Conservation (phyloP, 2,329 filamentous ascomycete species). For the Neofusicoccum cordaticola region DNA sequence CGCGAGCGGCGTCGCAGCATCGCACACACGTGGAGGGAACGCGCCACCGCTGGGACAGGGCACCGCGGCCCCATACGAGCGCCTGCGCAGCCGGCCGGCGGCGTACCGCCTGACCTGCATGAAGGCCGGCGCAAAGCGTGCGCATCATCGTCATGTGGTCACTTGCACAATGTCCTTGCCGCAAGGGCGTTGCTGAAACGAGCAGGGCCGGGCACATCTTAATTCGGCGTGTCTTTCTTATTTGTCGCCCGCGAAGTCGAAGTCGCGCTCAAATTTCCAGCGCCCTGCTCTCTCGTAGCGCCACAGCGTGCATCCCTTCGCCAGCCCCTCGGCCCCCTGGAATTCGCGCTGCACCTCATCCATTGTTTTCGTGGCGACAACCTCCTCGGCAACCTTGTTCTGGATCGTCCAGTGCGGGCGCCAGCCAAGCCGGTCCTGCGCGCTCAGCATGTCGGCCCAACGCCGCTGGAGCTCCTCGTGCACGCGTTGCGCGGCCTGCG, state of each 20-base stretch:
- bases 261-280: constrained; percentile 40
- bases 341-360: constrained; percentile 33
- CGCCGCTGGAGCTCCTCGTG: constrained; percentile 33
- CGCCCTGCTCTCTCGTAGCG: constrained; percentile 38
- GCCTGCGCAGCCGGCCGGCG: neutral
- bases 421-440: constrained; percentile 42
- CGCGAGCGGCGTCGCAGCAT: constrained; percentile 4
- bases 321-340: constrained; percentile 34
- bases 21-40: constrained; percentile 8
- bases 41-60: neutral
- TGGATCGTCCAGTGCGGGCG: constrained; percentile 46
- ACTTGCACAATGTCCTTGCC: constrained; percentile 1
- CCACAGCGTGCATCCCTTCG: constrained; percentile 41
- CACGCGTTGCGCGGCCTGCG: constrained; percentile 32
- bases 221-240: neutral
- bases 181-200: constrained; percentile 7
- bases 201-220: constrained; percentile 1
- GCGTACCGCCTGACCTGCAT: constrained; percentile 1
- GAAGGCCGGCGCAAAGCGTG: neutral
- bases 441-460: constrained; percentile 41
- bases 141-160: constrained; percentile 7
- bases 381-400: constrained; percentile 47
- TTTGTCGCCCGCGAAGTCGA: constrained; percentile 28
- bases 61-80: neutral
- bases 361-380: constrained; percentile 36